Conservation (phyloP, 2,329 filamentous ascomycete species). For the Nemania abortiva region DNA sequence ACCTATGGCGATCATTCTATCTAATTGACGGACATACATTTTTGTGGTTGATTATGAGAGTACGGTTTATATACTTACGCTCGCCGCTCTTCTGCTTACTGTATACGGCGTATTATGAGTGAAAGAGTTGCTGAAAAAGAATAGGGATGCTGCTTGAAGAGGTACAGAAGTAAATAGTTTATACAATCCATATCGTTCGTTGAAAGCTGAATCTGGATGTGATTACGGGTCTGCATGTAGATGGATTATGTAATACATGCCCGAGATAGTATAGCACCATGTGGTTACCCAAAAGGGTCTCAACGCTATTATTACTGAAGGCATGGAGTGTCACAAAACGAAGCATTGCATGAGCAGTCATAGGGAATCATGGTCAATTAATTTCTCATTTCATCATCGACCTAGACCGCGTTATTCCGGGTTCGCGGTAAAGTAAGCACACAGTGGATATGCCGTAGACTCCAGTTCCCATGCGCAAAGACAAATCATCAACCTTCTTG, state of each 20-base stretch:
- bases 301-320: background rate
- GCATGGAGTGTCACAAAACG: too few relatives aligned
- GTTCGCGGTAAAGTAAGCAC: conserved; percentile 49
- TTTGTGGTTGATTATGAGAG: too few relatives aligned
- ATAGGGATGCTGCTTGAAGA: background rate
- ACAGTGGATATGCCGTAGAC: conserved; percentile 53
- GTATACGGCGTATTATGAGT: background rate
- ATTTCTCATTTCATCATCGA: conserved; percentile 53
- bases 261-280: too few relatives aligned
- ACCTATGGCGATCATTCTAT: too few relatives aligned
- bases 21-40: too few relatives aligned
- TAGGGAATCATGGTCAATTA: conserved; percentile 50
- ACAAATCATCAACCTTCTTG: conserved; percentile 46
- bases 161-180: background rate
- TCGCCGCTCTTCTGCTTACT: background rate
- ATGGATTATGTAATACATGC: background rate
- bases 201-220: background rate
- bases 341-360: conserved; percentile 2
- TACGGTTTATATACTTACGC: too few relatives aligned
- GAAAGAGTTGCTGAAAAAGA: background rate
- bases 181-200: background rate
- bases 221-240: background rate
- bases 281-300: background rate
- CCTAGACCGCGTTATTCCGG: conserved; percentile 47
- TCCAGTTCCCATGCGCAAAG: conserved; percentile 53